Conservation (phyloP, 1,284 basidiomycete genomes). For the Cryptococcus sp. region DNA sequence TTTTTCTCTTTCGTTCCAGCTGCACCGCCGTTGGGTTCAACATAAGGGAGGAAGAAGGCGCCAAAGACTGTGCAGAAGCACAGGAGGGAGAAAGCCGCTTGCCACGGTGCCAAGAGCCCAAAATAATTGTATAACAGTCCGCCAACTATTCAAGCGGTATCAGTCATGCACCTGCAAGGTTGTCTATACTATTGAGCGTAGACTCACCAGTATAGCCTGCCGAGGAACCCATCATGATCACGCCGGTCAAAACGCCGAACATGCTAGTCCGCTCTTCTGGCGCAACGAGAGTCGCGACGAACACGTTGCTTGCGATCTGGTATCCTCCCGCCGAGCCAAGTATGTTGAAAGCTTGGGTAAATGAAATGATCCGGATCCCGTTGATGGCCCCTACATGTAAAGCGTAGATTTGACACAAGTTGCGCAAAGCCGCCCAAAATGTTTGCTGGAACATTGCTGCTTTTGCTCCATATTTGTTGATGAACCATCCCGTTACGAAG, state of each 20-base stretch:
- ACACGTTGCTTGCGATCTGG: constrained; percentile 44
- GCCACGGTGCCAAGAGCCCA: constrained; percentile 44
- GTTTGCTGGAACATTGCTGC: constrained; percentile 50
- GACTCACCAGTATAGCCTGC: constrained; percentile 32
- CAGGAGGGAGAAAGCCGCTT: constrained; percentile 42
- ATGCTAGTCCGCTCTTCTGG: constrained; percentile 41
- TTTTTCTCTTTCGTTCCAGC: constrained; percentile 8
- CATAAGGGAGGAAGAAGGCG: constrained; percentile 47
- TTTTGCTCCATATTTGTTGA: constrained; percentile 41
- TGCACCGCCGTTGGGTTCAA: constrained; percentile 26
- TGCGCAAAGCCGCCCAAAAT: constrained; percentile 44
- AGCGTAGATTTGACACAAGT: constrained; percentile 44
- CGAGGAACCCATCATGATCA: constrained; percentile 41
- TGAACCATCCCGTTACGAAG: constrained; percentile 46
- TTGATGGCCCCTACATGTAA: constrained; percentile 30
- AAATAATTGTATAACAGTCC: constrained; percentile 36
- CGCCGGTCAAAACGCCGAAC: constrained; percentile 46
- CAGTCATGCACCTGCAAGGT: not conserved
- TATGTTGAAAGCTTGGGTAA: constrained; percentile 49
- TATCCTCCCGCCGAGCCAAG: constrained; percentile 48
- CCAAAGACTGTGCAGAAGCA: constrained; percentile 46
- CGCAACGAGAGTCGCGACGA: constrained; percentile 30
- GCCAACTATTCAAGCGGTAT: constrained; percentile 26
- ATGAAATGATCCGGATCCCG: constrained; percentile 43
- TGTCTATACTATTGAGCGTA: not conserved